Evolutionary conservation across 495 filamentous ascomycete genomes (phyloP).

Genomic region (Aspergillus incahuasiensis): DNA sequence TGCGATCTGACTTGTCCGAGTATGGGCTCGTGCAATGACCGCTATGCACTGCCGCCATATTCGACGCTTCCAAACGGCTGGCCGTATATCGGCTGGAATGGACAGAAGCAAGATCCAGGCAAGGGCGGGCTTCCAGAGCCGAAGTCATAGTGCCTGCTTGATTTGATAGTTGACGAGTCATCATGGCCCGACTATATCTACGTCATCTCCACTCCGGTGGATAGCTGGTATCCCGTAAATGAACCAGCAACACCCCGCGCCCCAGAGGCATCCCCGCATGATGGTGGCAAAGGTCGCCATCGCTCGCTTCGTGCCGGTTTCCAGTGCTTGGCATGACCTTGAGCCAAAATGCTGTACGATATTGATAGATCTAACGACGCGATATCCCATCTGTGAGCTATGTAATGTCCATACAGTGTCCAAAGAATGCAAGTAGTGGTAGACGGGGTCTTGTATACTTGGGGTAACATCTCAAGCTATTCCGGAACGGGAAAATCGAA

Average conservation of each 20-base stretch:
- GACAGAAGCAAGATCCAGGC: constrained; percentile 39
- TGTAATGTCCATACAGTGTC: background rate
- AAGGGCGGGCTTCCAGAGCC: constrained; percentile 32
- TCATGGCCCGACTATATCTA: background rate
- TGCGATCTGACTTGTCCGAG: constrained; percentile 47
- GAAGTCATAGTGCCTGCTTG: constrained; percentile 11
- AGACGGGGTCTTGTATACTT: background rate
- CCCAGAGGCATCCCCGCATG: background rate
- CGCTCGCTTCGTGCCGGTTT: background rate
- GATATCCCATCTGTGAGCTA: background rate
- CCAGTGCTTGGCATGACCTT: background rate
- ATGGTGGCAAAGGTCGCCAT: background rate
- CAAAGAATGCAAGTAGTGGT: background rate
- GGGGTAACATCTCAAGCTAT: background rate
- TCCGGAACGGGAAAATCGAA: background rate
- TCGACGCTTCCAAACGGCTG: constrained; percentile 46
- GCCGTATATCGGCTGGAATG: constrained; percentile 50
- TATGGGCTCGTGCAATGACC: constrained; percentile 34
- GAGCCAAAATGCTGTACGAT: background rate
- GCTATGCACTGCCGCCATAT: constrained; percentile 45
- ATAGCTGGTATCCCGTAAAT: background rate
- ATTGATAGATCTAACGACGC: background rate
- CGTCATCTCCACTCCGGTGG: background rate
- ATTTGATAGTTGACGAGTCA: background rate
- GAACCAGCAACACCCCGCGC: background rate